Percentiles rank a stretch among this genome's conserved stretches.
Conservation (phyloP, 345 rosid species). For the Syzygium aqueum region DNA sequence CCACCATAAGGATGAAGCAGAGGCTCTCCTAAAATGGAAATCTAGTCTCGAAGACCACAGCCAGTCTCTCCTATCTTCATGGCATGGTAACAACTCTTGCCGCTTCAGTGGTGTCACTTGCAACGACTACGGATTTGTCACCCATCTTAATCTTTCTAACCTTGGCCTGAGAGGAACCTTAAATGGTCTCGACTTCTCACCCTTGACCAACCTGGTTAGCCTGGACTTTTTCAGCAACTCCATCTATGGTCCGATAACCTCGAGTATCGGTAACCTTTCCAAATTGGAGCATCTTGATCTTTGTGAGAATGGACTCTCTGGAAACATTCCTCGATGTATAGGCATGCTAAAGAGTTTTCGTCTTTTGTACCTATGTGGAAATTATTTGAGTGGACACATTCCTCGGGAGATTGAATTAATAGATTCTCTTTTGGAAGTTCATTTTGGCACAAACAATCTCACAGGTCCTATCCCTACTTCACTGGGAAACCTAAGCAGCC, state of each 20-base stretch:
- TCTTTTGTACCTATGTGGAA: not conserved
- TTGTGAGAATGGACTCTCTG: not conserved
- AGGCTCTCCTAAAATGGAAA: not conserved
- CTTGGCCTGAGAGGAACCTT: not conserved
- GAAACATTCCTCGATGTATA: not conserved
- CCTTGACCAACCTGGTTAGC: not conserved
- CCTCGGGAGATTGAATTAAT: not conserved
- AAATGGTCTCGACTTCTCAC: not conserved
- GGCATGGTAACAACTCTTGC: not conserved
- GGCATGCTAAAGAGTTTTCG: not conserved
- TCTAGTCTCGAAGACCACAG: not conserved
- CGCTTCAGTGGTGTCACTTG: not conserved
- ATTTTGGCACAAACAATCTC: not conserved
- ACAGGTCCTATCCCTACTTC: not conserved
- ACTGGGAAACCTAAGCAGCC: not conserved
- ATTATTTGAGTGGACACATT: not conserved
- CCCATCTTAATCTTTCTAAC: not conserved
- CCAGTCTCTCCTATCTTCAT: not conserved
- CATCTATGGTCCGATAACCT: not conserved
- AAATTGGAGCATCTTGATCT: not conserved
- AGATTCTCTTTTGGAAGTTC: not conserved
- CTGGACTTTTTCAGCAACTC: not conserved
- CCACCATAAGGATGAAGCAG: not conserved
- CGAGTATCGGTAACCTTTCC: not conserved
- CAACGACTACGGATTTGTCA: not conserved